phyloP scores from a whole-genome alignment of 345 rosid genomes.

The Trapa bicornis region DNA sequence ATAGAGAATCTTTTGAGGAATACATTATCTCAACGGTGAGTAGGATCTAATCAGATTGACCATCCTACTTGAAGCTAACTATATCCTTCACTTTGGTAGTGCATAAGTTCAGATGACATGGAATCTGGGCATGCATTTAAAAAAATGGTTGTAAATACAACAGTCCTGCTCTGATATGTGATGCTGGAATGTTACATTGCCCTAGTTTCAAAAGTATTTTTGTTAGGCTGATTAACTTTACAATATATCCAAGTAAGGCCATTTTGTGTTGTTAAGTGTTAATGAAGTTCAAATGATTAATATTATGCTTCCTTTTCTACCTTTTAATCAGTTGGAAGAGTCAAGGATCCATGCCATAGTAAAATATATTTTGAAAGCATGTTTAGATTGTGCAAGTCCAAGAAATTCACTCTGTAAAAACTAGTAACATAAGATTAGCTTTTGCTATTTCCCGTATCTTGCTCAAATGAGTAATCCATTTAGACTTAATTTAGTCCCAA shows the following conservation, averaged over 20 bases:
- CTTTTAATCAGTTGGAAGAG: not conserved
- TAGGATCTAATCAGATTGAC: not conserved
- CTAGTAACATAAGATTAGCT: not conserved
- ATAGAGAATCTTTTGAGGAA: constrained; percentile 43
- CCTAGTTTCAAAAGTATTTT: not conserved
- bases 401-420: not conserved
- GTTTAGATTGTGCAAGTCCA: not conserved
- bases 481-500: not conserved
- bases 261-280: not conserved
- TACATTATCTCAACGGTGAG: constrained; percentile 32
- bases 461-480: not conserved
- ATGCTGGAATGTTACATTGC: not conserved
- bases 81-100: not conserved
- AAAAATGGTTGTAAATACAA: no score
- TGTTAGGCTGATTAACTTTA: not conserved
- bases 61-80: not conserved
- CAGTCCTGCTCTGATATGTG: no score
- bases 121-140: no score
- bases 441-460: no score
- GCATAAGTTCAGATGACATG: not conserved
- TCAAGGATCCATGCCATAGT: not conserved
- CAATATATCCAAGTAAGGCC: not conserved
- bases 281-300: not conserved
- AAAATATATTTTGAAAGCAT: not conserved
- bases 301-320: not conserved